These are phyloP conservation scores for Penicillium sp. DNA, from an alignment of 2,329 filamentous ascomycete species.

Conservation along the genomic window DNA sequence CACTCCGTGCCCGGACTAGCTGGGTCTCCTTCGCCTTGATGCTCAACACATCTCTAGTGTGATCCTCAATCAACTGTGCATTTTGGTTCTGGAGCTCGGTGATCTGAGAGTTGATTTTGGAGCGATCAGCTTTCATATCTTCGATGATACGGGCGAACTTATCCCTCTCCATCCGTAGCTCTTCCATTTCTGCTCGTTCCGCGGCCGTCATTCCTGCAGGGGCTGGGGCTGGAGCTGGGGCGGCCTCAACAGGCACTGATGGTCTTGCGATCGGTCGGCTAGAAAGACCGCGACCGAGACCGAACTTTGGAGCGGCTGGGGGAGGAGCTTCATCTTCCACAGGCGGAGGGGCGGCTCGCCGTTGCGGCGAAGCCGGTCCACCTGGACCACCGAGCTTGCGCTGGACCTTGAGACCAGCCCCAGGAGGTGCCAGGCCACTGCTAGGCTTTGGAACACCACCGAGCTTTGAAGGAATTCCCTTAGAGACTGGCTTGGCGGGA, in stretches of 20 bases:
- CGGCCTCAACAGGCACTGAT: slow-evolving; percentile 39
- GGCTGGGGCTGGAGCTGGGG: slow-evolving; percentile 47
- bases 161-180: slow-evolving; percentile 79
- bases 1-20: slow-evolving; percentile 81
- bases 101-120: slow-evolving; percentile 77
- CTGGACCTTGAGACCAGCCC: slow-evolving; percentile 41
- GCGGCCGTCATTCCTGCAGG: slow-evolving; percentile 62
- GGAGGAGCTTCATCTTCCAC: slow-evolving; percentile 43
- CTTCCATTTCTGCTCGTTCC: slow-evolving; percentile 90
- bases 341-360: slow-evolving; percentile 44
- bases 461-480: slow-evolving; percentile 44
- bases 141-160: slow-evolving; percentile 69
- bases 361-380: slow-evolving; percentile 39
- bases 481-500: slow-evolving; percentile 43
- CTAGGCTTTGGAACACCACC: slow-evolving; percentile 41
- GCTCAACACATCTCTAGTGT: slow-evolving; percentile 88
- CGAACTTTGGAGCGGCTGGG: slow-evolving; percentile 51
- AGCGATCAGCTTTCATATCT: slow-evolving; percentile 75
- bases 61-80: slow-evolving; percentile 91
- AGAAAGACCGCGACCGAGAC: slow-evolving; percentile 71
- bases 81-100: slow-evolving; percentile 96
- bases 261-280: slow-evolving; percentile 81
- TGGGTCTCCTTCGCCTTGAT: slow-evolving; percentile 99
- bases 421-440: slow-evolving; percentile 39
- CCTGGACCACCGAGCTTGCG: slow-evolving; percentile 44